Base-by-base conservation (phyloP, 2,329 filamentous ascomycete species). In the Monosporascus cannonballus region DNA sequence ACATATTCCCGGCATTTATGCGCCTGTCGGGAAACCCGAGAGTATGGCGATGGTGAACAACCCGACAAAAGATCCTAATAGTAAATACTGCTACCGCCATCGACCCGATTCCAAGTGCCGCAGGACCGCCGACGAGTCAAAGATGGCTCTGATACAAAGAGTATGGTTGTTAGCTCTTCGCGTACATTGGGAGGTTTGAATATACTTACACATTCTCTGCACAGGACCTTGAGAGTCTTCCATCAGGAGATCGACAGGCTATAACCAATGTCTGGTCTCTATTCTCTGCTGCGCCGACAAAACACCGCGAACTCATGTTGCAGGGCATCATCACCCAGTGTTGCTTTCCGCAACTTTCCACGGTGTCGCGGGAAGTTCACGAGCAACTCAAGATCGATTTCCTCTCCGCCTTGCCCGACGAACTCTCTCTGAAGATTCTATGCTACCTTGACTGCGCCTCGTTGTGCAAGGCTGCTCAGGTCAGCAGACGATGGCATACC, bases 381-480 rank as follows among this genome's bases (percentile, higher is more conserved):
- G 92, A 97, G 59, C 86, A 97, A 57, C 92, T 99, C 65, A 94
- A 96, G 70, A 97, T 99, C 73, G 94, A 99, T 73, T 99, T 97
- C 67, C 76, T 99, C 48, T 84, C 87, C 36, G 91, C 93, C 6
- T 78, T 99, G 0, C 94, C 94, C 5, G 81, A 87, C 41, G 94
- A 99, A 72, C 81, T 99, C 34, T 90, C 91, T 18, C 94, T 95
- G 73, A 95, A 95, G 70, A 93, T 99, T 38, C 79, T 99, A 3
- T 92, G 87, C 62, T 94, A 89, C 63, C 85, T 99, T 54, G 94
- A 99, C 69, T 96, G 93, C 1, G 87, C 89, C 2, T 96, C 93
- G 1, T 79, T 99, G 0, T 97, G 94, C 76, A 96, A 96, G 69
- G 93, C 94, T 1, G 90, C 94, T 0, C 92, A 96, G 69, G 94